Evolutionary conservation across 441 rosid species (phyloP), one percentile per base, ranked within the genome.

Genomic region (Populus trichocarpa): DNA sequence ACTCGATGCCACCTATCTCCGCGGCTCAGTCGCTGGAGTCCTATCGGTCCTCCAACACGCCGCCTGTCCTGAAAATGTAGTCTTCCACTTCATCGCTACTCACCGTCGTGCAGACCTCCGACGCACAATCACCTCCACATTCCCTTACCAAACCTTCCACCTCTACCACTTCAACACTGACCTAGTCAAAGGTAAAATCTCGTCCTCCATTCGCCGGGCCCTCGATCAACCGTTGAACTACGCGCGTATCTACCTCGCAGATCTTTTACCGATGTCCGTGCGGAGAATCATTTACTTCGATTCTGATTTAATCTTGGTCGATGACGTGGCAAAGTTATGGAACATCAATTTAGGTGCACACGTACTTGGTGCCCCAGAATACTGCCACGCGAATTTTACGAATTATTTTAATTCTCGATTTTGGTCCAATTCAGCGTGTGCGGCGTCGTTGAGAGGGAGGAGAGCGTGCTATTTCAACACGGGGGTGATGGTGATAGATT

Each of bases 401-500:
- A 83, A 82, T 33, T 92, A 92, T 78, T 92, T 92, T 88, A 92
- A 89, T 0, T 46, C 84, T 6, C 78, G 86, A 59, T 92, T 89
- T 81, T 92, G 96, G 96, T 85, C 90, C 20, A 87, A 84, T 28
- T 81, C 84, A 4, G 75, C n/a, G 0, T 83, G 76, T 59, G 79
- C 85, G 70, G 80, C 86, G 81, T 67, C 88, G 25, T 81, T 90
- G 50, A 75, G 66, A 30, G 92, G 85, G 20, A 78, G 89, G 57
- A 84, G 20, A 35, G 77, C 92, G 3, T 92, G 95, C 35, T 92
- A 92, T 72, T 92, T 92, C 79, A 92, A 92, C 84, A 92, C 97
- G 11, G 97, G 97, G 3, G 97, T 92, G 72, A 92, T 92, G 97
- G 95, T 92, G 86, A 92, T 90, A 22, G 91, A 92, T 77, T 42